Percentiles rank a stretch among this genome's conserved stretches.
Conservation (phyloP, 2,329 filamentous ascomycete species). For the Pyricularia sp. region DNA sequence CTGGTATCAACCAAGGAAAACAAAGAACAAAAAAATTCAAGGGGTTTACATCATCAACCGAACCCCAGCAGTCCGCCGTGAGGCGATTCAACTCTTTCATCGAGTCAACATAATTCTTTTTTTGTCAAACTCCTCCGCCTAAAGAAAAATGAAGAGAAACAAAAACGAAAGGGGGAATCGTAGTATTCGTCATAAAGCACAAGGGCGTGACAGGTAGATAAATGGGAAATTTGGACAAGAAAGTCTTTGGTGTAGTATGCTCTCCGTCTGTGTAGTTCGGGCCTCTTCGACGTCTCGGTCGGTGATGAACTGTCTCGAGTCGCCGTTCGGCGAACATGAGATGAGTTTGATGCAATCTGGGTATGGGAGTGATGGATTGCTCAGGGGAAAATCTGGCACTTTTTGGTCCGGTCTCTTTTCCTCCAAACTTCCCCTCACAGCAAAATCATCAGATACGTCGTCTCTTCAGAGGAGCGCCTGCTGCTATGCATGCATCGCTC, state of each 20-base stretch:
- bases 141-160: background rate
- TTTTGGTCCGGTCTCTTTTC: background rate
- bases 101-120: background rate
- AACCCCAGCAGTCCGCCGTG: background rate
- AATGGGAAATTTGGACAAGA: background rate
- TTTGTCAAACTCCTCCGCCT: background rate
- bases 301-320: background rate
- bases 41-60: background rate
- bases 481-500: background rate
- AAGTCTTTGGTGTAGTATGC: background rate
- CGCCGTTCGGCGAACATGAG: background rate
- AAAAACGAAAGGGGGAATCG: background rate
- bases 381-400: background rate
- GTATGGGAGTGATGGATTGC: background rate
- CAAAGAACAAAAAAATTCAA: background rate
- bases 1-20: background rate
- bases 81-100: background rate
- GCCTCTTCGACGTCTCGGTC: background rate
- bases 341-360: background rate
- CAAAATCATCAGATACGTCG: background rate
- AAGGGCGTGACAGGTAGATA: background rate
- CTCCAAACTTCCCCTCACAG: background rate
- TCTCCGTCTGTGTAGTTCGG: background rate
- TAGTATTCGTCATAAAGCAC: background rate
- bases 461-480: background rate